Evolutionary conservation across 2,329 filamentous ascomycete species (phyloP).

Genomic region (Leptodontidium sp.): DNA sequence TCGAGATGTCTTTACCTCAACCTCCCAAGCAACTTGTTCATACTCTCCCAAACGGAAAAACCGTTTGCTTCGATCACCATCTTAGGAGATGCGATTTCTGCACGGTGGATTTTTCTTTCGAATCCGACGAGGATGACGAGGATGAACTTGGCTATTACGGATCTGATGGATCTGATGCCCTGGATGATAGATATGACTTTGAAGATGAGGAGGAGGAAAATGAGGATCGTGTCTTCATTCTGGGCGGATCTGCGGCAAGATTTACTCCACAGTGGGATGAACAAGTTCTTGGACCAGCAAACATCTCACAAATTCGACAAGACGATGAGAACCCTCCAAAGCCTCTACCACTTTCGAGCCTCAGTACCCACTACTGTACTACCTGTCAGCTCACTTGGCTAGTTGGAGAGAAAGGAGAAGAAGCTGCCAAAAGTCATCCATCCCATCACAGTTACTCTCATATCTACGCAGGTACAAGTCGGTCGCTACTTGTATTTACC

Average conservation of each 20-base stretch:
- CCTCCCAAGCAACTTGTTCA: background rate
- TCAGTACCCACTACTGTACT: slow-evolving; percentile 21
- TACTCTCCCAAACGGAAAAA: slow-evolving; percentile 3
- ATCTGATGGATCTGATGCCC: background rate
- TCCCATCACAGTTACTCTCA: slow-evolving; percentile 25
- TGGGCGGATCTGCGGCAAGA: background rate
- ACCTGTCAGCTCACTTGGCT: slow-evolving; percentile 28
- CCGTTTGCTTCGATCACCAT: slow-evolving; percentile 17
- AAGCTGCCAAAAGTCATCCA: slow-evolving; percentile 23
- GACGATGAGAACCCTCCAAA: slow-evolving; percentile 14
- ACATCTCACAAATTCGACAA: background rate
- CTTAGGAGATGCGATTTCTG: slow-evolving; percentile 1
- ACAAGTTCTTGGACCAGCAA: slow-evolving; percentile 4
- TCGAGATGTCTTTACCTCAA: background rate
- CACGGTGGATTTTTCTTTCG: background rate
- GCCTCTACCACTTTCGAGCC: slow-evolving; percentile 19
- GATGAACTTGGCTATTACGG: background rate
- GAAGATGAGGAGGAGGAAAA: slow-evolving; percentile 14
- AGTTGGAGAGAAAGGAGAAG: slow-evolving; percentile 24
- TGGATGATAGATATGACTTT: background rate
- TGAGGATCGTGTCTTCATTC: slow-evolving; percentile 8
- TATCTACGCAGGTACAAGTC: slow-evolving; percentile 17
- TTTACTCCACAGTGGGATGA: slow-evolving; percentile 15
- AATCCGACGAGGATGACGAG: slow-evolving; percentile 12
- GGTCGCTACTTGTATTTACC: slow-evolving; percentile 27